Evolutionary conservation across 305 asterid species (phyloP).

Genomic region (Solanum hybrid): DNA sequence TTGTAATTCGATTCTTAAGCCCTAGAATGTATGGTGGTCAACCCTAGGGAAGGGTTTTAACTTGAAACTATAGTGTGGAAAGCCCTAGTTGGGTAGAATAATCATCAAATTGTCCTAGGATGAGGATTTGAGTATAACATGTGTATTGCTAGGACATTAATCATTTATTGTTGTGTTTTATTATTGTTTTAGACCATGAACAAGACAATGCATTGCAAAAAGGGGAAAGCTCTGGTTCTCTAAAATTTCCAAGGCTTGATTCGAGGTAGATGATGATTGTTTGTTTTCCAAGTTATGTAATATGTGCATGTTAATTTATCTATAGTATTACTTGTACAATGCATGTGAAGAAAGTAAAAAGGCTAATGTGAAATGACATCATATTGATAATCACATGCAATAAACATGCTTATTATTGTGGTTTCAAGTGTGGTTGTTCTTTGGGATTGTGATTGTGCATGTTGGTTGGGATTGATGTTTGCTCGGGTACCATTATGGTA

Average conservation of each 20-base stretch:
- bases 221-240: background rate
- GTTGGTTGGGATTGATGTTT: background rate
- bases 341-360: background rate
- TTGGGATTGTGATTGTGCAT: background rate
- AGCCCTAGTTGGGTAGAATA: too few relatives aligned
- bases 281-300: background rate
- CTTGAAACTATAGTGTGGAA: background rate
- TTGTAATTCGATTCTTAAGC: background rate
- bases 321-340: background rate
- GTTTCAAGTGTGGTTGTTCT: background rate
- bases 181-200: too few relatives aligned
- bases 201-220: background rate
- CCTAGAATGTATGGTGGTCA: background rate
- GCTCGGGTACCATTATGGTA: background rate
- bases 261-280: background rate
- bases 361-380: background rate
- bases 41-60: background rate
- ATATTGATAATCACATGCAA: background rate
- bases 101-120: background rate
- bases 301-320: background rate
- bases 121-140: background rate
- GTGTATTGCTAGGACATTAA: background rate
- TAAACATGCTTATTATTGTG: background rate
- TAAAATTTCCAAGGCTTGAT: background rate
- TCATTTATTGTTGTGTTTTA: background rate